Base-by-base conservation (phyloP, 1,284 basidiomycete species). In the Coniferiporia sulphurascens region DNA sequence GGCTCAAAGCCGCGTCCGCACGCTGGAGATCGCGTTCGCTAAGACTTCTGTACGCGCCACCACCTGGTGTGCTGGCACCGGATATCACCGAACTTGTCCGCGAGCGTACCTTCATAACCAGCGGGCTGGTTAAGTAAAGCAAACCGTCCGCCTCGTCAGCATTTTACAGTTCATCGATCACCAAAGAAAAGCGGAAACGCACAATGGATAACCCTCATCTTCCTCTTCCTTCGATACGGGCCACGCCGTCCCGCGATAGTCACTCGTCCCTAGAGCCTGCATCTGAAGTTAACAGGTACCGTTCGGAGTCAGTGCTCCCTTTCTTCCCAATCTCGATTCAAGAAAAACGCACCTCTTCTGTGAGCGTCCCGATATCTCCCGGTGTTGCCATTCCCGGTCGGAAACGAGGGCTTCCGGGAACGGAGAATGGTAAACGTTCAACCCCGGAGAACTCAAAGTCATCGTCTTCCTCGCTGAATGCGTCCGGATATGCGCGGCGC, bases 401-500 rank as follows among this genome's bases (percentile, higher is more conserved):
- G 74, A 91, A 83, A 64, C 88, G 81, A 19, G 96, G 96, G 69
- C 89, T 93, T 4, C 93, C 89, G 32, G 96, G 96, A 60, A 91
- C 88, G 61, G 88, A 91, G 61, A 89, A 81, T 2, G 90, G 85
- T 56, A 82, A 77, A 66, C 87, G 81, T 71, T 87, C 82, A 53
- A 88, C 81, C 32, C 88, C 83, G 38, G 73, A 74, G 70, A 67
- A 65, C 48, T 73, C 76, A 21, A 77, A 71, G 48, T 78, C 80
- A 60, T 81, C 80, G 17, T 88, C 86, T 57, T 85, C 84, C 63
- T 86, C 86, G 61, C 78, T 85, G 76, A 98, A 99, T 60, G 90
- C 87, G 68, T 98, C 95, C 0, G 96, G 96, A 73, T 99, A 98
- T 10, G 96, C 96, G 52, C 96, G 81, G 64, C 96, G 80, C 57